These are phyloP conservation scores for Agaricales sp. DNA, from an alignment of 1,284 basidiomycete species.

Conservation along the genomic window DNA sequence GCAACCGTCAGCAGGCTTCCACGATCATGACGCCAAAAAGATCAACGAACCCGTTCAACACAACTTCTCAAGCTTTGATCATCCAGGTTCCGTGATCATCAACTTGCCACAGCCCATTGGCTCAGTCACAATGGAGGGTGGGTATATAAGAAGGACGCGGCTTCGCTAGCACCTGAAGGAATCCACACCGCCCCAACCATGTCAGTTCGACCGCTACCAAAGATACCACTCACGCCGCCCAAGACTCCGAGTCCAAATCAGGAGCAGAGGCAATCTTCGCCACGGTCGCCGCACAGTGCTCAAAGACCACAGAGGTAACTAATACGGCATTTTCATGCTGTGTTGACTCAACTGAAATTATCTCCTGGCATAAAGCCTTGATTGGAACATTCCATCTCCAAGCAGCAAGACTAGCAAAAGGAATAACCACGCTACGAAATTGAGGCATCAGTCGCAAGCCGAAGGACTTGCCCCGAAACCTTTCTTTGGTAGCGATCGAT, in stretches of 20 bases:
- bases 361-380: too few relatives aligned
- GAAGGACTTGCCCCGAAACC: background rate
- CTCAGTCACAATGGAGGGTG: too few relatives aligned
- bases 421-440: background rate
- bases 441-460: background rate
- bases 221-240: background rate
- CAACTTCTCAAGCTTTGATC: too few relatives aligned
- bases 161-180: background rate
- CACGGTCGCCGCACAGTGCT: background rate
- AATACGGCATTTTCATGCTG: too few relatives aligned
- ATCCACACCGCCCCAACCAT: background rate
- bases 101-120: too few relatives aligned
- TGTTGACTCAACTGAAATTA: too few relatives aligned
- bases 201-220: background rate
- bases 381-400: too few relatives aligned
- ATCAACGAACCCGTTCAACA: too few relatives aligned
- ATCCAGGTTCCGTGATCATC: background rate
- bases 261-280: background rate
- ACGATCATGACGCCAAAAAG: too few relatives aligned
- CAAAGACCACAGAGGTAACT: too few relatives aligned
- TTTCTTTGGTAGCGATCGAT: background rate
- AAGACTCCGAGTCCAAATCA: background rate
- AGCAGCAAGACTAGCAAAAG: background rate
- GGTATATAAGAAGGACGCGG: background rate
- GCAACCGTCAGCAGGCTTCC: too few relatives aligned